Evolutionary conservation across 139 green algal genomes (phyloP), one percentile per base, ranked within the genome.

Genomic region (Picocystis salinarum): DNA sequence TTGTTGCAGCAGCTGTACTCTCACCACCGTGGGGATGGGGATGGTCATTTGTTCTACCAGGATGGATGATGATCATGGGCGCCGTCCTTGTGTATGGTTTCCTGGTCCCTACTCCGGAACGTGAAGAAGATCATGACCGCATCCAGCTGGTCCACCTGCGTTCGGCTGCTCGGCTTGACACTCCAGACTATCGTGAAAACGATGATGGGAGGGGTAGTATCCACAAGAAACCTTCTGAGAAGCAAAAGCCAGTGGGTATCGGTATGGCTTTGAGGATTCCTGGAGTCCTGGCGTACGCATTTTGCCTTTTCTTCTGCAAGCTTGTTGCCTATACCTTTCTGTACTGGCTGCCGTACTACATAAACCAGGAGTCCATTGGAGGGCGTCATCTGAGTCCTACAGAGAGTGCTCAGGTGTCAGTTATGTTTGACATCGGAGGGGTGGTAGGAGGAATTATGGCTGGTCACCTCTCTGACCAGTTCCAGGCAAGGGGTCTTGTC

Each of bases 301-400:
- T 92, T 28, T 91, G 71, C 46, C 70, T 95, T 17, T 95, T 95
- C 67, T 95, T 93, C 56, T 70, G 73, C 51, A 95, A 95, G 64
- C 80, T 95, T 12, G 84, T 94, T 25, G 85, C 85, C 22, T 95
- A 95, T 73, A 93, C 80, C 15, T 94, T 95, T 61, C 69, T 95
- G 6, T 93, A 93, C 69, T 95, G 85, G 85, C 70, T 95, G 25
- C 85, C 85, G 4, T 95, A 80, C 60, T 95, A 94, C 74, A 85
- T 95, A 57, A 73, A 72, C 34, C 58, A 62, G 10, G 87, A 71
- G 22, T 58, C 64, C 15, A 79, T 88, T 17, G 62, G 79, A 24
- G 71, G 67, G 0, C 51, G 56, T 11, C 46, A 64, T 18, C 67
- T 89, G 6, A 66, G 58, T 17, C 61, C 71, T 5, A 40, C 28